Base-by-base conservation (phyloP, 2,329 filamentous ascomycete genomes). In the Aspergillus jensenii region DNA sequence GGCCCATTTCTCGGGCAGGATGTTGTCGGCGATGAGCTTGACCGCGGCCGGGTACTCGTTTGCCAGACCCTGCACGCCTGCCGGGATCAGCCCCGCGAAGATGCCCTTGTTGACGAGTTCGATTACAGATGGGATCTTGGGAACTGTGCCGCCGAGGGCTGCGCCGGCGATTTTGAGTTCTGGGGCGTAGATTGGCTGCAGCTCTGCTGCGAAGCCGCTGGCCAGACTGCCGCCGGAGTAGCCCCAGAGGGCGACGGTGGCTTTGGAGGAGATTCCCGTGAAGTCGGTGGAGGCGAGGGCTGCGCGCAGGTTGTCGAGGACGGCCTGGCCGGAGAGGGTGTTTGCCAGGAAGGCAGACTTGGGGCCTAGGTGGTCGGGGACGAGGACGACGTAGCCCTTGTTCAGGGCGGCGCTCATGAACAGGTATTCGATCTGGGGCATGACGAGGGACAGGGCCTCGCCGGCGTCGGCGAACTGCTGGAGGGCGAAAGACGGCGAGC, bases 151-250 rank as follows among this genome's bases (percentile, higher is more conserved):
- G 3, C 83, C 82, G 0, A 84, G 60, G 0, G 80, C 82, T 1
- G 76, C 78, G 3, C 81, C 82, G 1, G 71, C 71, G 33, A 86
- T 74, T 2, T 58, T 55, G 8, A 65, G 54, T 45, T 65, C 63
- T 5, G 63, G 61, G 0, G 63, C 63, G 39, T 65, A 65, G 3
- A 27, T 52, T 1, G 61, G 58, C 6, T 61, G 63, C 0, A 62
- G 47, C 14, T 65, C 63, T 2, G 63, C 63, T 1, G 63, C 63
- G 33, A 63, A 63, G 4, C 56, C 63, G 14, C 58, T 62, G 15
- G 63, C 61, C 11, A 85, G 60, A 2, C 78, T 77, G 4, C 83
- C 83, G 3, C 84, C 84, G 0, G 80, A 83, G 64, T 85, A 86
- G 0, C 84, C 84, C 81, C 81, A 85, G 55, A 84, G 68, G 2